Evolutionary conservation across 2,329 filamentous ascomycete species (phyloP).

Genomic region (Colletotrichum sublineola): DNA sequence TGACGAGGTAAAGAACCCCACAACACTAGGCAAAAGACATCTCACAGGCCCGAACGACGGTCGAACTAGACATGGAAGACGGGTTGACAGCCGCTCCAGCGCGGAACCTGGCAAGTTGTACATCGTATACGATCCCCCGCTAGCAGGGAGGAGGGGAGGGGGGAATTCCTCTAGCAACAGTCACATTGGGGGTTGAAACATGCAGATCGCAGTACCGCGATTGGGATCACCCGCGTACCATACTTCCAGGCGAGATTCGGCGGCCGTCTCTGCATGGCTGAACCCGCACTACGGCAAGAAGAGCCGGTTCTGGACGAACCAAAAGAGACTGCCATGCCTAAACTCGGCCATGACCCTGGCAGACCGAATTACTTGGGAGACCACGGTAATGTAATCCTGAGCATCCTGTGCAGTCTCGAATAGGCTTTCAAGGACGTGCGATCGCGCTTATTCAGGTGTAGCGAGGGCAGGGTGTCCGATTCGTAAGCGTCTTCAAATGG

Average conservation of each 20-base stretch:
- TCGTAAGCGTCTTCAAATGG: not conserved
- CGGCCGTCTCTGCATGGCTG: not conserved
- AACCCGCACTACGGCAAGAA: conserved; percentile 10
- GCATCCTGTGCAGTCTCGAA: not conserved
- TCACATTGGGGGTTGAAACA: conserved; percentile 35
- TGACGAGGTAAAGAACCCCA: conserved; percentile 17
- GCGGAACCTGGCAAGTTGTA: not conserved
- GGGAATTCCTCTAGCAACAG: not conserved
- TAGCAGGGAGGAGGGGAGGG: not conserved
- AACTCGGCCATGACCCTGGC: not conserved
- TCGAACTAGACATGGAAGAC: conserved; percentile 4
- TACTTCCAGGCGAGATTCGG: conserved; percentile 3
- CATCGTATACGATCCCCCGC: not conserved
- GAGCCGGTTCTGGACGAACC: not conserved
- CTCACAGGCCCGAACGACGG: conserved; percentile 18
- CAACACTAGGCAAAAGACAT: conserved; percentile 39
- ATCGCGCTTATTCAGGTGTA: not conserved
- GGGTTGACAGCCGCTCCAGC: conserved; percentile 7
- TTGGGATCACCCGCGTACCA: conserved; percentile 29
- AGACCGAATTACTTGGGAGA: not conserved
- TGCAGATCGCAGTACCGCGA: conserved; percentile 26
- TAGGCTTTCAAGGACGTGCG: not conserved
- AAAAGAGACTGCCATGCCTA: not conserved
- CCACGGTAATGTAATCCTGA: not conserved
- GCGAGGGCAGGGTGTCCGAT: conserved; percentile 1